Base-by-base conservation (phyloP, 1,139 yeast species). In the Pichia sp. region DNA sequence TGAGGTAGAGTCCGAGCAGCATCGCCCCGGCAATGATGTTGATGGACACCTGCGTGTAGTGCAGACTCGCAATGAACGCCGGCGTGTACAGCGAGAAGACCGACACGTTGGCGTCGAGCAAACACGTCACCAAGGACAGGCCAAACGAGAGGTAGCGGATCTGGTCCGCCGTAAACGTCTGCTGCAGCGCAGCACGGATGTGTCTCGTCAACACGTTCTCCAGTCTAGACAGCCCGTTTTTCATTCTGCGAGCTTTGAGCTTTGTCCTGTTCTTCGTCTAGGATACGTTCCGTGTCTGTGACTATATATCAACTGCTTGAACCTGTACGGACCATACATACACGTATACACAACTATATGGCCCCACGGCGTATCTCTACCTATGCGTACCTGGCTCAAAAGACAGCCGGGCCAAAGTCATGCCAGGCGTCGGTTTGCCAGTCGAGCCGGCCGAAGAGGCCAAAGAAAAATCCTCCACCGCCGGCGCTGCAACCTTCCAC, bases 1-100 rank as follows among this genome's bases (percentile, higher is more conserved):
- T 85, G 54, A 90, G 70, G 68, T 93, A 93, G 82, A 89, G 84
- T 1, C 97, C 97, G 53, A 87, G 71, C 34, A 88, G 87, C 45
- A 88, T 83, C 26, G 82, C 75, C 43, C 92, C 85, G 6, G 95
- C 87, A 16, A 93, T 82, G 57, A 82, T 71, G 71, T 92, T 93
- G 65, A 90, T 83, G 62, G 89, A 81, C 54, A 88, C 74, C 61
- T 88, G 88, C 1, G 84, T 70, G 64, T 87, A 84, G 4, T 82
- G 80, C 52, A 86, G 72, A 19, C 73, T 68, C 16, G 73, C 69
- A 60, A 84, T 85, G 66, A 93, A 80, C 13, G 86, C 79, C 26
- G 87, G 80, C 15, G 96, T 82, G 69, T 86, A 90, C 51, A 93
- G 74, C 13, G 96, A 84, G 67, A 90, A 89, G 38, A 90, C 75